Percentiles rank a stretch among this genome's conserved stretches.
These are phyloP conservation scores for Metarhizium anisopliae DNA, from an alignment of 2,329 filamentous ascomycete genomes.

Conservation along the genomic window DNA sequence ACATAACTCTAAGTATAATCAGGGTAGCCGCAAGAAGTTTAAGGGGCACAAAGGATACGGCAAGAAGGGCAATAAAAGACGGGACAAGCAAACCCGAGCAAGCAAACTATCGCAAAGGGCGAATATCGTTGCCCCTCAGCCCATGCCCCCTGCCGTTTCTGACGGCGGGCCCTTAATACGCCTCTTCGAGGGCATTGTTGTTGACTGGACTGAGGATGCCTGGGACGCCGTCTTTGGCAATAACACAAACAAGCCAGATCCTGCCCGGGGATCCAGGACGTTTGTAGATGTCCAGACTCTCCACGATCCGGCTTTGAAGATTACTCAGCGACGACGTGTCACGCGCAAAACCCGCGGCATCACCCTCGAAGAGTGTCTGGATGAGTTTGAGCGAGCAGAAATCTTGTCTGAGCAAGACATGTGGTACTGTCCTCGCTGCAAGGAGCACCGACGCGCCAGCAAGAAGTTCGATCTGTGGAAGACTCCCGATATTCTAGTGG, in stretches of 20 bases:
- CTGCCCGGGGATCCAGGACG: constrained; percentile 50
- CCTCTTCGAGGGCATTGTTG: constrained; percentile 73
- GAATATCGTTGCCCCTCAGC: constrained; percentile 22
- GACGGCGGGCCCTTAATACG: constrained; percentile 60
- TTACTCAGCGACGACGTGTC: constrained; percentile 55
- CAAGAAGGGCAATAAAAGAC: constrained; percentile 39
- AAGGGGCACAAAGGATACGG: constrained; percentile 36
- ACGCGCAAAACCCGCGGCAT: constrained; percentile 53
- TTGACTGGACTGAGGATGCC: constrained; percentile 72
- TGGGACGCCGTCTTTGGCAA: constrained; percentile 62
- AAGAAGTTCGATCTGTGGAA: constrained; percentile 99
- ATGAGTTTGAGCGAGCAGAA: constrained; percentile 91
- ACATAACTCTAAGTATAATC: constrained; percentile 16
- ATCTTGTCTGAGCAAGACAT: constrained; percentile 90
- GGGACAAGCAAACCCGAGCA: constrained; percentile 31
- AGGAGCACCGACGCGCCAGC: constrained; percentile 81
- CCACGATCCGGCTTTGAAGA: constrained; percentile 56
- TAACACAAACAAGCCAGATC: constrained; percentile 20
- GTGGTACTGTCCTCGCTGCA: constrained; percentile 96
- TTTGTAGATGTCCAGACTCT: constrained; percentile 44
- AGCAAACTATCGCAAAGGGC: constrained; percentile 29
- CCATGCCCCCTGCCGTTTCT: constrained; percentile 27
- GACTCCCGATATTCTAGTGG: constrained; percentile 85
- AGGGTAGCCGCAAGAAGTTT: constrained; percentile 36
- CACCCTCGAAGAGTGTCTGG: constrained; percentile 79